Evolutionary conservation across 352 stramenopile genomes (phyloP), one percentile per base, ranked within the genome.

Genomic region (Pythium coloratum): DNA sequence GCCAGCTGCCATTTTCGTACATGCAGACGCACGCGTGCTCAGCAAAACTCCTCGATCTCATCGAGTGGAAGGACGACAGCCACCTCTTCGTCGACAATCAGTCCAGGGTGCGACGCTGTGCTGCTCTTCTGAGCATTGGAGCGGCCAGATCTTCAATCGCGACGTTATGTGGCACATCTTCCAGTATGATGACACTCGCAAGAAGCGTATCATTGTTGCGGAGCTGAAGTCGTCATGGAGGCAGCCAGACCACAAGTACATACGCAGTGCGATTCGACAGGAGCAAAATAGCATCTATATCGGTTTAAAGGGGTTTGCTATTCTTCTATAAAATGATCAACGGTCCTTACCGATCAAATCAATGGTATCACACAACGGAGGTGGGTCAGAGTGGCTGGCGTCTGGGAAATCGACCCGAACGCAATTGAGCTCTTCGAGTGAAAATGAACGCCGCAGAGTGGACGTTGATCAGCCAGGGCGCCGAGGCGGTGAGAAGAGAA

Each of bases 401-500:
- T 8, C 16, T 32, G 24, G 26, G 5, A 49, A 46, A 46, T 46
- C 1, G 38, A n/a, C 38, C 0, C 9, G 14, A n/a, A 9, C 12
- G 14, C 38, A 46, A 49, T 49, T 49, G 42, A 49, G 42, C 42
- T 49, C 42, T 16, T 49, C 16, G 42, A 6, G 44, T 38, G 28
- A 67, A 34, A 16, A 84, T 83, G 76, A 76, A 62, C 58, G 66
- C 72, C 51, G 70, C 67, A 33, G 71, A 76, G 33, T 92, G 80
- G 83, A 77, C 75, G 71, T 75, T 94, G 65, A 82, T 94, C 66
- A 89, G 78, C 67, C 86, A 94, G 51, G 86, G 86, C 71, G 86
- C 86, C n/a, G 86, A 94, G 73, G 86, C 86, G 71, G 84, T 92
- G 57, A 47, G 78, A 30, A 30, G 28, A 30, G 28, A 30, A 30